These are phyloP conservation scores for Auricularia cornea DNA, from an alignment of 768 basidiomycete species.

Conservation along the genomic window DNA sequence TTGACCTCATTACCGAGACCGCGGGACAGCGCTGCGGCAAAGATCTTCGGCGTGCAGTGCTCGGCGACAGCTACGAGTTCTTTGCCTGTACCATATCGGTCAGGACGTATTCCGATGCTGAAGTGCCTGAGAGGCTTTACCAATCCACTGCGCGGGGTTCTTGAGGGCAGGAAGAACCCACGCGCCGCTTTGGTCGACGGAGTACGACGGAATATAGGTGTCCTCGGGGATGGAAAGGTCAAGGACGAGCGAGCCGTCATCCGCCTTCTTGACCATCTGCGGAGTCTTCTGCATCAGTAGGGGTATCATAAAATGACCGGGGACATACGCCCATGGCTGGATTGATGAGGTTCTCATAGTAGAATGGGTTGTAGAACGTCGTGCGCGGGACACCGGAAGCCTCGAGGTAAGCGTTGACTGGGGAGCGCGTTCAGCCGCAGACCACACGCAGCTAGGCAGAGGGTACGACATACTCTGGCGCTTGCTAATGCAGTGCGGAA, in stretches of 20 bases:
- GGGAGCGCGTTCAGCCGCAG: neutral
- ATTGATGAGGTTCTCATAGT: neutral
- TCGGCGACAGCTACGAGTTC: neutral
- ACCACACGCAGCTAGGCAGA: neutral
- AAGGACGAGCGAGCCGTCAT: neutral
- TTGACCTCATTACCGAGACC: neutral
- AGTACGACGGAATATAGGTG: neutral
- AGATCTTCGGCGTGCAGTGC: neutral
- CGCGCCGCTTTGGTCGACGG: slow-evolving; percentile 3
- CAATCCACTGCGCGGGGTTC: slow-evolving; percentile 8
- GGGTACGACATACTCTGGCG: neutral
- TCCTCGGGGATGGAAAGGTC: neutral
- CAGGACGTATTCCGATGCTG: too few species aligned
- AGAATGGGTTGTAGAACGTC: neutral
- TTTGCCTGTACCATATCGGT: too few species aligned
- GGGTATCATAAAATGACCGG: too few species aligned
- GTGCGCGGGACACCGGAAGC: slow-evolving; percentile 11
- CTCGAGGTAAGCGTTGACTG: slow-evolving; percentile 13
- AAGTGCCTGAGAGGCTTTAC: too few species aligned
- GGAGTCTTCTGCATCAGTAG: too few species aligned
- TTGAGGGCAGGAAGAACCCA: slow-evolving; percentile 8
- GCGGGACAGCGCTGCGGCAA: neutral
- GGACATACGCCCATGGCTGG: neutral
- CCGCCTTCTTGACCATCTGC: neutral
- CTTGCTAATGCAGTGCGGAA: neutral